Base-by-base conservation (phyloP, 1,284 basidiomycete species). In the Apiotrichum brassicae region DNA sequence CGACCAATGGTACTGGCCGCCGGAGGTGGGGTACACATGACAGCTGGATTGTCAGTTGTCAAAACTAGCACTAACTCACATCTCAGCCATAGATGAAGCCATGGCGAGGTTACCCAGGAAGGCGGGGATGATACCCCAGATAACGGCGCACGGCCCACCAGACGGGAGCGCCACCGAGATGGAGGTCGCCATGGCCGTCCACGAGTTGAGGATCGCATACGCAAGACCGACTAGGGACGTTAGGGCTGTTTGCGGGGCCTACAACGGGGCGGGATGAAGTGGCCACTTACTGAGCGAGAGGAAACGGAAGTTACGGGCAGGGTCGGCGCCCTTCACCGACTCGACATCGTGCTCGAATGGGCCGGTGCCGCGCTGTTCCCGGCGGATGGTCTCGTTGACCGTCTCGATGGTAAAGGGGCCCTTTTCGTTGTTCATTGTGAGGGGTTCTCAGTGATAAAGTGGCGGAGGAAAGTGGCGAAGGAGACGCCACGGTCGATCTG, bases 1-100 rank as follows among this genome's bases (percentile, higher is more conserved):
- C 6, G 63, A 49, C 68, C 70, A 74, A 49, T 75, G 71, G 46
- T 74, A 73, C 43, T 74, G 74, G 6, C 74, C 73, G 2, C 72
- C 73, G 0, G 70, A 48, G 24, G 38, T 43, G 30, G 49, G 47
- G 36, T 41, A 46, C 25, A 51, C 49, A 41, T 55, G 53, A 32
- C 53, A 54, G 16, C 36, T 37, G 16, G 16, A 7, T 13, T 18
- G 33, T 34, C 7, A 34, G 33, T n/a, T 34, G n/a, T 34, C 12
- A 9, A 34, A 30, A 9, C n/a, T n/a, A 16, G 33, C 11, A 22
- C 6, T 22, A 20, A 53, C 48, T 42, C 26, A 54, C 47, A 71
- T 67, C 46, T 72, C 72, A 11, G 70, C 71, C 58, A 74, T 60
- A 39, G 57, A 61, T 0, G 64, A 56, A 0, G 71, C 70, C 54